phyloP scores from a whole-genome alignment of 768 basidiomycete genomes.

The Holtermanniella nyarrowii region DNA sequence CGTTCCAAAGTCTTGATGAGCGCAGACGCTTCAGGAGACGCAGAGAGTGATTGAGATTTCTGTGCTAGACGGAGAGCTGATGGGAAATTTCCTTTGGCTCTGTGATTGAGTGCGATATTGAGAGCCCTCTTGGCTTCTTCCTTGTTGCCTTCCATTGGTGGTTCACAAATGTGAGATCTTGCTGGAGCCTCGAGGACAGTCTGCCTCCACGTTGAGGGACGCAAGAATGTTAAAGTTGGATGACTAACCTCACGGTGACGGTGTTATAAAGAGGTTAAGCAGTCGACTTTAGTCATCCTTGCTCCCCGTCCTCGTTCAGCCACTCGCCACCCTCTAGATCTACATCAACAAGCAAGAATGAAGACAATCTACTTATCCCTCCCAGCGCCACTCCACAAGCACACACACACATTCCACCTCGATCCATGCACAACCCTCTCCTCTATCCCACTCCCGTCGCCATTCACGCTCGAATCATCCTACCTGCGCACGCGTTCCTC shows the following conservation, averaged over 20 bases:
- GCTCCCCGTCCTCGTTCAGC: background rate
- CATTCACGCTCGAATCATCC: background rate
- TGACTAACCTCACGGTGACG: background rate
- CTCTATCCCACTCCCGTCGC: constrained; percentile 4
- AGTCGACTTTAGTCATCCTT: background rate
- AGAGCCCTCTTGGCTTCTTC: constrained; percentile 81
- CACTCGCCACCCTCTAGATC: background rate
- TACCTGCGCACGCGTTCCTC: constrained; percentile 21
- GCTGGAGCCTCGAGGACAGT: too few species aligned
- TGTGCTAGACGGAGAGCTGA: constrained; percentile 79
- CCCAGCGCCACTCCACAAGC: constrained; percentile 16
- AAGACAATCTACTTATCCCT: constrained; percentile 32
- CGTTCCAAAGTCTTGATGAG: constrained; percentile 60
- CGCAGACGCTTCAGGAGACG: constrained; percentile 62
- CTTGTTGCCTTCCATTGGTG: constrained; percentile 51
- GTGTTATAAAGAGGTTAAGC: background rate
- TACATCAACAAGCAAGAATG: constrained; percentile 4
- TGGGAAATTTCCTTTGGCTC: constrained; percentile 57
- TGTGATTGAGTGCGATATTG: constrained; percentile 64
- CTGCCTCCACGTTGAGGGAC: background rate
- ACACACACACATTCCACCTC: constrained; percentile 10
- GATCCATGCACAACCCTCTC: constrained; percentile 15
- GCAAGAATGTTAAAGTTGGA: background rate
- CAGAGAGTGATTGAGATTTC: constrained; percentile 74
- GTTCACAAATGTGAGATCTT: background rate